phyloP scores from a whole-genome alignment of 2,329 filamentous ascomycete species.

The Aspergillaceae sp. region DNA sequence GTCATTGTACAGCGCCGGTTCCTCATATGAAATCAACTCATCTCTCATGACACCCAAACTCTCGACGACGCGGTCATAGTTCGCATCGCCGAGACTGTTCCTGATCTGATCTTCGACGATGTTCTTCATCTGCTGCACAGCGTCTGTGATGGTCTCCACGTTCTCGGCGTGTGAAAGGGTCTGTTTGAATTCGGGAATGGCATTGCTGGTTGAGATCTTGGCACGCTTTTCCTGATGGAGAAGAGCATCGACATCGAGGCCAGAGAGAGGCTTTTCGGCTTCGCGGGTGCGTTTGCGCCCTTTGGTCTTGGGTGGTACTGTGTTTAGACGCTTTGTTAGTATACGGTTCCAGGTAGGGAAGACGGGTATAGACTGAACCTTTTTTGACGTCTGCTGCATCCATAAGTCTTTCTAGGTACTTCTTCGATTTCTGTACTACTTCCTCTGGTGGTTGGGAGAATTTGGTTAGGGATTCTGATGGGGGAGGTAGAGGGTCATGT shows the following conservation, averaged over 20 bases:
- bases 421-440: constrained; percentile 51
- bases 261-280: constrained; percentile 72
- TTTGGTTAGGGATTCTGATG: constrained; percentile 57
- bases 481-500: constrained; percentile 52
- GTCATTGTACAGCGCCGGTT: constrained; percentile 66
- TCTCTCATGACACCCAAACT: constrained; percentile 69
- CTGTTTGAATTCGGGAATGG: constrained; percentile 86
- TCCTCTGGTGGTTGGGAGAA: constrained; percentile 65
- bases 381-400: constrained; percentile 72
- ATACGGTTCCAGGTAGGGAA: not conserved
- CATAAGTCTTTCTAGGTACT: constrained; percentile 56
- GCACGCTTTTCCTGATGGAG: constrained; percentile 51
- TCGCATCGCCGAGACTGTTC: constrained; percentile 64
- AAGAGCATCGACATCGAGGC: constrained; percentile 75
- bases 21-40: constrained; percentile 65
- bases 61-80: constrained; percentile 68
- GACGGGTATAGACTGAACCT: constrained; percentile 39
- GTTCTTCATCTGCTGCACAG: constrained; percentile 62
- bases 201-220: constrained; percentile 59
- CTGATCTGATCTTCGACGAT: constrained; percentile 63
- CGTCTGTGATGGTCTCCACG: constrained; percentile 55
- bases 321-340: constrained; percentile 14
- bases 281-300: constrained; percentile 61
- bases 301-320: constrained; percentile 71
- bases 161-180: constrained; percentile 55